Evolutionary conservation across 768 basidiomycete genomes (phyloP), one percentile per base, ranked within the genome.

Genomic region (Tulasnella calospora): DNA sequence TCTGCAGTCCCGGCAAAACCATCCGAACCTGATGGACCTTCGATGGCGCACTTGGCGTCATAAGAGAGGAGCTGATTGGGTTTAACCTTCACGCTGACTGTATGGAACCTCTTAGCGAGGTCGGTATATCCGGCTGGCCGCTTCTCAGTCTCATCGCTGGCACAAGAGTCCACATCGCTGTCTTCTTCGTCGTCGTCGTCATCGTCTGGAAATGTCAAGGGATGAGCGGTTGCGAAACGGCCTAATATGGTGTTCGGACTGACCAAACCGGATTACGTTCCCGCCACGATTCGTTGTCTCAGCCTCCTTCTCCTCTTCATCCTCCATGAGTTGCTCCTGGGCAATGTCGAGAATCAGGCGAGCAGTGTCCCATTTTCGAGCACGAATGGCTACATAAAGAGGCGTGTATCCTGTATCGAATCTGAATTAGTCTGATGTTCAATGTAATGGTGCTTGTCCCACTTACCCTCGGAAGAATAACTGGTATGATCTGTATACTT

Each of bases 261-360:
- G 23, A 51, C 51, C 51, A 8, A 51, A 51, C 8, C 4, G 51
- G 51, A 51, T 51, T 51, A 51, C 51, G n/a, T 51, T 51, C 51
- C 51, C 51, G 1, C 51, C 23, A n/a, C 51, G 33, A 27, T 67
- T 27, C 7, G 13, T 30, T 1, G 61, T 17, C 27, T 67, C 19
- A 17, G 7, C 51, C 41, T 38, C 73, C 7, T 79, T 82, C 15
- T 85, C 80, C 3, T 85, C 81, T 8, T 73, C 74, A 7, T 87
- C 84, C 0, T 84, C 82, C 23, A 71, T 38, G 79, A 89, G 89
- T 81, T 92, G 90, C 15, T 89, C 88, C 1, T 83, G 83, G 7
- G 89, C 86, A 79, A 90, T 90, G 0, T 88, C 87, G 36, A 91
- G 81, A n/a, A 92, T 85, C 8, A 90, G 83, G 23, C 86, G 87